phyloP scores from a whole-genome alignment of 2,329 filamentous ascomycete genomes.

The Beauveria scarabaeidicola region DNA sequence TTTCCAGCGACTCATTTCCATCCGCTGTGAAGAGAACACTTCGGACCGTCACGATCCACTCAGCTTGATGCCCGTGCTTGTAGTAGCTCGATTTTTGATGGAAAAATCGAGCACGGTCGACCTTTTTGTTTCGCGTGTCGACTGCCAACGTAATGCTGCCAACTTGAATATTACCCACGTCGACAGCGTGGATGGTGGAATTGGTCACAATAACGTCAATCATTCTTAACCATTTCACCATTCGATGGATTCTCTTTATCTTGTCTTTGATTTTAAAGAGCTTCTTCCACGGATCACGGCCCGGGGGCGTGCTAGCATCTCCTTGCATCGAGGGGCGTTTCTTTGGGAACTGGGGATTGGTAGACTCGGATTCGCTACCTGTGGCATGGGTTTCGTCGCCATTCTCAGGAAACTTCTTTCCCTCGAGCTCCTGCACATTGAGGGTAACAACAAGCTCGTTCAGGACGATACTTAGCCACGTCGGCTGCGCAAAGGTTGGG shows the following conservation, averaged over 20 bases:
- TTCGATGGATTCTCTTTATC: slow-evolving; percentile 77
- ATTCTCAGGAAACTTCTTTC: slow-evolving; percentile 29
- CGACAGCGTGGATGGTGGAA: slow-evolving; percentile 65
- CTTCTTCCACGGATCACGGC: slow-evolving; percentile 65
- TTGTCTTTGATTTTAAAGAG: slow-evolving; percentile 73
- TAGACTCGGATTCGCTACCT: slow-evolving; percentile 10
- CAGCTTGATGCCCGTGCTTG: slow-evolving; percentile 62
- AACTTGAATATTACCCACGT: slow-evolving; percentile 77
- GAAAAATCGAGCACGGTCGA: slow-evolving; percentile 83
- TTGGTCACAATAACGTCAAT: slow-evolving; percentile 82
- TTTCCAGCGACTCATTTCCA: slow-evolving; percentile 73
- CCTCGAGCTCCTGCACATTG: slow-evolving; percentile 60
- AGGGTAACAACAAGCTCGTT: slow-evolving; percentile 79
- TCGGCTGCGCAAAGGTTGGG: slow-evolving; percentile 93
- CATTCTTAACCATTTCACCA: slow-evolving; percentile 80
- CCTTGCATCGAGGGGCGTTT: slow-evolving; percentile 15
- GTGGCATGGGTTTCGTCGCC: slow-evolving; percentile 21
- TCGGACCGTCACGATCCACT: slow-evolving; percentile 83
- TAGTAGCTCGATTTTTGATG: slow-evolving; percentile 58
- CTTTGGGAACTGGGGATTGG: slow-evolving; percentile 5
- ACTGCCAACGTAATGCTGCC: slow-evolving; percentile 79
- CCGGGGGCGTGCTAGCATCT: slow-evolving; percentile 20
- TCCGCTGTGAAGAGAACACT: slow-evolving; percentile 86
- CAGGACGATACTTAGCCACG: slow-evolving; percentile 86
- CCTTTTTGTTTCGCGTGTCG: slow-evolving; percentile 84